Conservation (phyloP, 768 basidiomycete species). For the Candolleomyces efflorescens region DNA sequence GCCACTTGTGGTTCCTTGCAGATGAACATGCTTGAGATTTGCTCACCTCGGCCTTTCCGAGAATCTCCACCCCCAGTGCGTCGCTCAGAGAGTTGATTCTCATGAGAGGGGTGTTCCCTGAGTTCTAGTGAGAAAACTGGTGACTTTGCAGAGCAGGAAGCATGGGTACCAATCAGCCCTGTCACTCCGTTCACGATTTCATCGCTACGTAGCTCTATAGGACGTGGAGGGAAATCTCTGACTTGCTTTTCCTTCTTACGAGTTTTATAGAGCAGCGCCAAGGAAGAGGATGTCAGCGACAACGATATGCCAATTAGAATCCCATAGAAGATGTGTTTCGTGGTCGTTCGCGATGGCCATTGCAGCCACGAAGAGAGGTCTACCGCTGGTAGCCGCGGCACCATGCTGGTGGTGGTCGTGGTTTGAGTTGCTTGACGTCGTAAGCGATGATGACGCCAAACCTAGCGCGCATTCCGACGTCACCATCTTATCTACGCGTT, state of each 20-base stretch:
- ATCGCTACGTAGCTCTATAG: constrained; percentile 69
- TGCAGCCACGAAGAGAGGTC: constrained; percentile 25
- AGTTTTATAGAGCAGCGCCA: constrained; percentile 49
- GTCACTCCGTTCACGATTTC: constrained; percentile 78
- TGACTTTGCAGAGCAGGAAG: neutral
- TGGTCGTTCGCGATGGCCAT: constrained; percentile 31
- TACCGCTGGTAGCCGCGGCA: constrained; percentile 17
- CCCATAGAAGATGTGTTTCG: constrained; percentile 36
- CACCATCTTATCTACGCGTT: constrained; percentile 9
- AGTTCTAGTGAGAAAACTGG: neutral
- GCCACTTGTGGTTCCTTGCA: neutral
- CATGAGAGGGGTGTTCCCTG: constrained; percentile 93
- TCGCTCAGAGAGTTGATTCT: constrained; percentile 90
- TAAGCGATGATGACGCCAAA: neutral
- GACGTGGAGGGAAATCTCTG: constrained; percentile 39
- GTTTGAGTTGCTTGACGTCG: neutral
- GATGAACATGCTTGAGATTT: constrained; percentile 11
- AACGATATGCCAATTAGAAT: constrained; percentile 73
- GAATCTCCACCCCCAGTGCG: constrained; percentile 87
- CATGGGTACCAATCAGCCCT: constrained; percentile 69
- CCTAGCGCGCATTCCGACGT: neutral
- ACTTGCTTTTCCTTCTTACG: constrained; percentile 43
- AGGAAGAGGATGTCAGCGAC: constrained; percentile 65
- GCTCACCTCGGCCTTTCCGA: constrained; percentile 88
- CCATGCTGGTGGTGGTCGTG: constrained; percentile 9